A percentile compares a stretch with the other conserved stretches of the same genome.
phyloP scores from a whole-genome alignment of 805 yeast species.

The Hemisphaericaspora nanyangensis region DNA sequence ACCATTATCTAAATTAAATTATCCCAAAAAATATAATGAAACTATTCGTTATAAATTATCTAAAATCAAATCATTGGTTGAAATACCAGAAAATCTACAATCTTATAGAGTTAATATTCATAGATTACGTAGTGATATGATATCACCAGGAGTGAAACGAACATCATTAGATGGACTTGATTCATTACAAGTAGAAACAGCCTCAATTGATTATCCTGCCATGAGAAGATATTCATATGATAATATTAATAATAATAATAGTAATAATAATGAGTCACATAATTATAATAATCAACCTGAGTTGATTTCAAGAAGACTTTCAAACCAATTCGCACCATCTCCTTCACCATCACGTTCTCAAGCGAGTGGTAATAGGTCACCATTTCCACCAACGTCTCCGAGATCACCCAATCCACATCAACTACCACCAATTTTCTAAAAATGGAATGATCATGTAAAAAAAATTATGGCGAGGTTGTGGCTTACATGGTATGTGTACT shows the following conservation, averaged over 20 bases:
- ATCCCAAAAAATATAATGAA: slow-evolving; percentile 15
- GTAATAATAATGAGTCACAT: no score
- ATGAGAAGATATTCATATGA: not conserved
- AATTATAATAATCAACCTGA: no score
- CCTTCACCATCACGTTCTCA: not conserved
- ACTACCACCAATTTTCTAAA: slow-evolving; percentile 3
- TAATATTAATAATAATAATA: not conserved
- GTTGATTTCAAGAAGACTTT: not conserved
- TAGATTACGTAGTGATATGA: slow-evolving; percentile 38
- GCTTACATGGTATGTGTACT: no score
- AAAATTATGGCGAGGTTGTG: no score
- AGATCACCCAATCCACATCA: slow-evolving; percentile 4
- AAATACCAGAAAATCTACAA: slow-evolving; percentile 29
- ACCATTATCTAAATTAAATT: slow-evolving; percentile 14
- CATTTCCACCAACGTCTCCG: not conserved
- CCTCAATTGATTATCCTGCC: not conserved
- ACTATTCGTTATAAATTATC: slow-evolving; percentile 37
- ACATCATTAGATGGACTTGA: slow-evolving; percentile 8
- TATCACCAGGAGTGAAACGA: slow-evolving; percentile 32
- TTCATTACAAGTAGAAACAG: slow-evolving; percentile 3
- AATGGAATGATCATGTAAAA: no score
- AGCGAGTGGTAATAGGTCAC: not conserved
- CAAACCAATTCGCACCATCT: not conserved
- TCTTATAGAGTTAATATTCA: slow-evolving; percentile 41
- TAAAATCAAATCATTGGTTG: slow-evolving; percentile 26